Percentiles rank a stretch among this genome's conserved stretches.
Conservation (phyloP, 2,329 filamentous ascomycete genomes). For the Scopulariopsis brevicaulis region DNA sequence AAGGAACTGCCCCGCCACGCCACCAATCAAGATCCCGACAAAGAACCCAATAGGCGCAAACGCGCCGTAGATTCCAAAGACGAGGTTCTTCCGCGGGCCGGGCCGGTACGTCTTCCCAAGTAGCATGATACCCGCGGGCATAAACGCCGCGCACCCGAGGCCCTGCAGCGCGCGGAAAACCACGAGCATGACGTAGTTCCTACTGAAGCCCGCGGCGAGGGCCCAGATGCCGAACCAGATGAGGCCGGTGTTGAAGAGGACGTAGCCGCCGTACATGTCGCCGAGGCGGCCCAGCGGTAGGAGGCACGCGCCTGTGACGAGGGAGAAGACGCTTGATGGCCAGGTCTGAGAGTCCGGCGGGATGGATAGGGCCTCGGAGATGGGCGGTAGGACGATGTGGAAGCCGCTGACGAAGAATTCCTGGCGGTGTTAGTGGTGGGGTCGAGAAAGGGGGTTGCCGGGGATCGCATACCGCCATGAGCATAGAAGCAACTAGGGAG, state of each 20-base stretch:
- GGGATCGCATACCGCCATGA: constrained; percentile 23
- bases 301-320: constrained; percentile 44
- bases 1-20: constrained; percentile 46
- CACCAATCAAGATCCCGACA: constrained; percentile 55
- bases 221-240: constrained; percentile 59
- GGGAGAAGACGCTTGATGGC: constrained; percentile 52
- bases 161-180: constrained; percentile 65
- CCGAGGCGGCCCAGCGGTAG: constrained; percentile 51
- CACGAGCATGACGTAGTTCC: constrained; percentile 58
- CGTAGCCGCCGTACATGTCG: constrained; percentile 52
- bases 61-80: constrained; percentile 48
- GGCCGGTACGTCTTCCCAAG: constrained; percentile 58
- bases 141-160: constrained; percentile 59
- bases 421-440: constrained; percentile 5
- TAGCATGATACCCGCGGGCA: constrained; percentile 61
- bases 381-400: constrained; percentile 46
- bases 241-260: constrained; percentile 47
- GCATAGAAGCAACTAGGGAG: constrained; percentile 50
- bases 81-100: constrained; percentile 59
- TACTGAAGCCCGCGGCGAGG: constrained; percentile 58
- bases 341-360: constrained; percentile 48
- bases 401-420: constrained; percentile 9
- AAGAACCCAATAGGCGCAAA: constrained; percentile 48
- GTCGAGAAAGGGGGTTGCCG: neutral
- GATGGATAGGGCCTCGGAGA: constrained; percentile 52